A percentile compares a stretch with the other conserved stretches of the same genome.
Evolutionary conservation across 306 rosid genomes (phyloP).

Genomic region (Abrus pulchellus): DNA sequence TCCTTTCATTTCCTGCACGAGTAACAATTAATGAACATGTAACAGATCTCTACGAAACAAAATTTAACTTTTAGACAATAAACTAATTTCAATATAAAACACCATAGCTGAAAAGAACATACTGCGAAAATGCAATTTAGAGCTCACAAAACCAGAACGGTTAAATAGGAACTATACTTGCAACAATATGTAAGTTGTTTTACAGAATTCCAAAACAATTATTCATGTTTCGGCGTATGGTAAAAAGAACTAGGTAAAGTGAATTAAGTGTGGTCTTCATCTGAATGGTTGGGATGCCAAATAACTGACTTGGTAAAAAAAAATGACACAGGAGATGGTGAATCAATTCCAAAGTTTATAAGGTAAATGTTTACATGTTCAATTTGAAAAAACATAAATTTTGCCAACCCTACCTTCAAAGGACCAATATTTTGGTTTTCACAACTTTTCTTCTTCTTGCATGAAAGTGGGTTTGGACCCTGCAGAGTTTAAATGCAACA

Average conservation of each 20-base stretch:
- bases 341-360: neutral
- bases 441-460: slow-evolving; percentile 72
- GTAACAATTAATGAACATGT: neutral
- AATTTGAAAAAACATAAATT: neutral
- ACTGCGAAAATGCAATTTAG: neutral
- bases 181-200: neutral
- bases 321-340: neutral
- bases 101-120: neutral
- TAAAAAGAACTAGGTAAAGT: neutral
- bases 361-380: neutral
- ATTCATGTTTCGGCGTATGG: neutral
- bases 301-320: too few relatives aligned
- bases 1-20: slow-evolving; percentile 45
- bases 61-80: neutral
- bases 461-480: slow-evolving; percentile 96
- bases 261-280: neutral
- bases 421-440: slow-evolving; percentile 52
- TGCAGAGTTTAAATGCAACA: slow-evolving; percentile 49
- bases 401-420: slow-evolving; percentile 59
- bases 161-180: neutral
- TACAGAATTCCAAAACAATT: neutral
- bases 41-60: neutral
- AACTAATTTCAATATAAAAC: neutral
- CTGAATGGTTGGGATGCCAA: neutral
- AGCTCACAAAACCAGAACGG: slow-evolving; percentile 13